These are phyloP conservation scores for Cunninghamia lanceolata DNA, from an alignment of 75 land plant genomes.

Conservation along the genomic window DNA sequence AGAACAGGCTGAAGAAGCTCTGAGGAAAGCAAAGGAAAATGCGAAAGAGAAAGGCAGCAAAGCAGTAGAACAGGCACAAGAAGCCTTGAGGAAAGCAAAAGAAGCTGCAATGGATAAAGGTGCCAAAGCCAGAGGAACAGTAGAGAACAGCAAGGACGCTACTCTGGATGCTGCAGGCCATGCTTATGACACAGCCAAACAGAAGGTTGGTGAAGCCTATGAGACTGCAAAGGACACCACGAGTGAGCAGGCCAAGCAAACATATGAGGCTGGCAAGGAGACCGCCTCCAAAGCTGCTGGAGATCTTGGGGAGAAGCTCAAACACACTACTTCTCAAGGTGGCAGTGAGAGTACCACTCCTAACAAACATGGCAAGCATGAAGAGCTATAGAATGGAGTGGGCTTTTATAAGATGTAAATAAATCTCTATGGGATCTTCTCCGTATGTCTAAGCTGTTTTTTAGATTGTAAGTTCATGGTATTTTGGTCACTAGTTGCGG, in stretches of 20 bases:
- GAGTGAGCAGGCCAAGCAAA: constrained; percentile 3
- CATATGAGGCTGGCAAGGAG: neutral
- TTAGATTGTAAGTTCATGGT: too few relatives aligned
- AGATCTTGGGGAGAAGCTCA: neutral
- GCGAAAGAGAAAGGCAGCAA: neutral
- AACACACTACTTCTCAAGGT: neutral
- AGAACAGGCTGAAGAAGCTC: neutral
- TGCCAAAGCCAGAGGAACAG: neutral
- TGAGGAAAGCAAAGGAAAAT: neutral
- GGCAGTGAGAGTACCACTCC: neutral
- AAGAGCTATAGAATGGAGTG: neutral
- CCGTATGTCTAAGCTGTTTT: too few relatives aligned
- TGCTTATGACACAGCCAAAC: neutral
- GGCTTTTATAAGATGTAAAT: neutral
- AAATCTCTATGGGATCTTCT: neutral
- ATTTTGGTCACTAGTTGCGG: too few relatives aligned
- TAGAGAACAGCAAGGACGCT: neutral
- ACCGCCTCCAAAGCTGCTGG: neutral
- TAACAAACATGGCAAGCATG: neutral
- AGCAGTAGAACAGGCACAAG: neutral
- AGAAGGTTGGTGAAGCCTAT: neutral
- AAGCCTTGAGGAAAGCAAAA: neutral
- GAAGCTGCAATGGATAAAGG: constrained; percentile 2
- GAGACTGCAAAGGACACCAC: constrained; percentile 4
- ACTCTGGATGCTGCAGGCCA: neutral